Conservation (phyloP, 306 rosid genomes). For the Glycine tomentella region DNA sequence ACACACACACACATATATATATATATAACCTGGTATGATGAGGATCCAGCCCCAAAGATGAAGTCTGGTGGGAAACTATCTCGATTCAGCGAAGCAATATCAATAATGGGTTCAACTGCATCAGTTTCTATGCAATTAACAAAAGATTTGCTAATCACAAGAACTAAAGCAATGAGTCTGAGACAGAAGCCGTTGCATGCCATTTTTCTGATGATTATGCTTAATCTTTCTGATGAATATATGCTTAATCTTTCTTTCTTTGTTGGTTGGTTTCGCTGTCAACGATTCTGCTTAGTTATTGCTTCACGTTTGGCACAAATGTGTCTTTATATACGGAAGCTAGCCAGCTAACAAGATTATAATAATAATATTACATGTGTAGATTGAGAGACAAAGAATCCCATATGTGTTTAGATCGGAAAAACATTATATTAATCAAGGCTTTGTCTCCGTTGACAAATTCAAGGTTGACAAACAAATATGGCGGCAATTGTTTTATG, state of each 20-base stretch:
- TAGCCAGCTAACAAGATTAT: not conserved
- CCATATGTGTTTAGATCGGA: not conserved
- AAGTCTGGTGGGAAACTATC: slow-evolving; percentile 51
- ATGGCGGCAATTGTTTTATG: not conserved
- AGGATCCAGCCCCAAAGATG: slow-evolving; percentile 51
- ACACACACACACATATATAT: too few relatives aligned
- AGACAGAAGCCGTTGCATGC: slow-evolving; percentile 12
- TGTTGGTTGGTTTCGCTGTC: not conserved
- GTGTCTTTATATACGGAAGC: not conserved
- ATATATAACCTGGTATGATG: slow-evolving; percentile 48
- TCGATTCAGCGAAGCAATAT: slow-evolving; percentile 45
- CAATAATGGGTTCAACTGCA: slow-evolving; percentile 6
- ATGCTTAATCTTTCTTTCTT: not conserved
- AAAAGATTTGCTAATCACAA: slow-evolving; percentile 4
- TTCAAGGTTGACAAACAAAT: not conserved
- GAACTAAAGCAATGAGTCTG: not conserved
- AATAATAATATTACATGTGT: not conserved
- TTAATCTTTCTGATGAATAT: not conserved
- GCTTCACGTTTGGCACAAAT: not conserved
- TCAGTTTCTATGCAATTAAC: not conserved
- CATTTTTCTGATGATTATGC: slow-evolving; percentile 32
- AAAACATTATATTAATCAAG: not conserved
- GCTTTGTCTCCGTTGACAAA: not conserved
- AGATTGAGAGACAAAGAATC: not conserved
- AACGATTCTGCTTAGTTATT: not conserved